A percentile compares a stretch with the other conserved stretches of the same genome.
Evolutionary conservation across 2,329 filamentous ascomycete species (phyloP).

Genomic region (Colletotrichum musae): DNA sequence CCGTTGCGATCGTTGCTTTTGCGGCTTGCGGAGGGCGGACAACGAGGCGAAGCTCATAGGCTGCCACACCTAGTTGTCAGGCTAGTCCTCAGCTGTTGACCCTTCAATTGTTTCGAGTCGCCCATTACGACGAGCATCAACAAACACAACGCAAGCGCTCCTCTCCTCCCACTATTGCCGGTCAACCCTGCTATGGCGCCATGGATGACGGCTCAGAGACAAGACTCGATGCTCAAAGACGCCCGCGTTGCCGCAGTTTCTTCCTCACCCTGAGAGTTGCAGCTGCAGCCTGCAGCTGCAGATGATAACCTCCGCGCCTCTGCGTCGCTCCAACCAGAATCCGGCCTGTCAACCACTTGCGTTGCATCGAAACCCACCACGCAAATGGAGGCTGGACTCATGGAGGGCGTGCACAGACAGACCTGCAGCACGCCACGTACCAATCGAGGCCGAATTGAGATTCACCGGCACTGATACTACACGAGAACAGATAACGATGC

Average conservation of each 20-base stretch:
- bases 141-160: conserved; percentile 26
- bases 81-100: conserved; percentile 23
- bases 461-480: conserved; percentile 20
- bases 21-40: conserved; percentile 7
- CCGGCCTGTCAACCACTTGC: conserved; percentile 33
- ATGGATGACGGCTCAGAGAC: too few relatives aligned
- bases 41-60: conserved; percentile 33
- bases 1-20: conserved; percentile 1
- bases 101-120: conserved; percentile 36
- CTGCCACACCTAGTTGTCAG: conserved; percentile 15
- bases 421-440: conserved; percentile 42
- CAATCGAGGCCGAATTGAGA: conserved; percentile 30
- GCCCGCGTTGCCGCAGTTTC: neutral
- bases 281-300: conserved; percentile 32
- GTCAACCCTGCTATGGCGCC: conserved; percentile 8
- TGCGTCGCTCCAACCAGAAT: conserved; percentile 28
- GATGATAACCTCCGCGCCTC: conserved; percentile 27
- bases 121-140: conserved; percentile 28
- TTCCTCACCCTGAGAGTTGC: conserved; percentile 40
- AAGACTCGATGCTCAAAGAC: conserved; percentile 1
- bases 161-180: conserved; percentile 18
- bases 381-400: conserved; percentile 21
- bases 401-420: conserved; percentile 41
- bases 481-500: conserved; percentile 17
- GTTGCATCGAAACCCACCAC: conserved; percentile 34